A percentile compares a stretch with the other conserved stretches of the same genome.
These are phyloP conservation scores for Vitis rupestris DNA, from an alignment of 164 flowering plant genomes.

Conservation along the genomic window DNA sequence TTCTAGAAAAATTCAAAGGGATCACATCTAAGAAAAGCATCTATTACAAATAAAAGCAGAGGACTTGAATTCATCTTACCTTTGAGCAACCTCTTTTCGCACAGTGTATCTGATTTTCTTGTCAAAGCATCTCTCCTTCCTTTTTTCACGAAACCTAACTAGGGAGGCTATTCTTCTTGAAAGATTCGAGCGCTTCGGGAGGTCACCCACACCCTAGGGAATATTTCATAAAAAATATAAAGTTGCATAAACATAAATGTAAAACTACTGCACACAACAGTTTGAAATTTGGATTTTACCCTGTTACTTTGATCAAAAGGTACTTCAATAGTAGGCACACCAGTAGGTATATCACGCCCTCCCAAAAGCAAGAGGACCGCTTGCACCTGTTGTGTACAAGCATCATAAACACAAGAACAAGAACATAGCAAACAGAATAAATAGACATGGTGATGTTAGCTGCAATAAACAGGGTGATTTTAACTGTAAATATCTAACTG, in stretches of 20 bases:
- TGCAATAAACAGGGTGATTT: too few relatives aligned
- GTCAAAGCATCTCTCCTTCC: conserved; percentile 79
- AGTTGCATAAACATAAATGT: not conserved
- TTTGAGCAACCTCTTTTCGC: conserved; percentile 77
- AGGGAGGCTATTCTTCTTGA: conserved; percentile 67
- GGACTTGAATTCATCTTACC: conserved; percentile 28
- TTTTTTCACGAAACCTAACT: conserved; percentile 68
- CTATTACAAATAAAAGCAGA: not conserved
- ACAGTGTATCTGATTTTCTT: conserved; percentile 70
- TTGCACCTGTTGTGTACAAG: conserved; percentile 30
- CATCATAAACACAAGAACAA: not conserved
- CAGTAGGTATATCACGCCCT: conserved; percentile 36
- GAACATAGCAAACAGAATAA: too few relatives aligned
- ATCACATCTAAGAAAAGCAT: too few relatives aligned
- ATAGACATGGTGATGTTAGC: too few relatives aligned
- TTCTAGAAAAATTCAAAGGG: too few relatives aligned
- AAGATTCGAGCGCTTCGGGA: conserved; percentile 42
- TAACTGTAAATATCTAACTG: not conserved
- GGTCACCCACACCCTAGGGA: conserved; percentile 36
- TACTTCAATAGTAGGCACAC: conserved; percentile 39
- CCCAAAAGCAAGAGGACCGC: conserved; percentile 47
- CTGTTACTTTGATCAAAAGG: conserved; percentile 35
- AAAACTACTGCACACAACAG: not conserved
- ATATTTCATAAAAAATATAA: conserved; percentile 3
- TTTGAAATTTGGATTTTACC: conserved; percentile 24